Evolutionary conservation across 192 early-diverging fungal species (phyloP), one percentile per base, ranked within the genome.

Genomic region (Piromyces finnis): DNA sequence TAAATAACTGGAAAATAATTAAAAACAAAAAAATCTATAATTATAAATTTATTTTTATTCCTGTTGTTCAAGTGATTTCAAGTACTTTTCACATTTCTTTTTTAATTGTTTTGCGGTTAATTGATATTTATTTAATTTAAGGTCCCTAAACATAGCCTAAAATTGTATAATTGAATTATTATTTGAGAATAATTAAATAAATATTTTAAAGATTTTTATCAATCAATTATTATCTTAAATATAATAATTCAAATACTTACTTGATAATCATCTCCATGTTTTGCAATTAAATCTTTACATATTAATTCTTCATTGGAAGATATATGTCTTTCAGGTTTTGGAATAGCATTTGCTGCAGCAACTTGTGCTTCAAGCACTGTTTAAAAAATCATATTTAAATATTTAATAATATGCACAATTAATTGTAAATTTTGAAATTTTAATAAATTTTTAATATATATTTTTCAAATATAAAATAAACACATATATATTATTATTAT

Each of bases 91-190:
- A 22, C 41, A 51, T 51, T 85, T 87, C 29, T 84, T 82, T 78
- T 82, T 79, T 77, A 89, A 81, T 82, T 89, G 88, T 3, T 86
- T 86, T 1, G 81, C 84, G 5, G 86, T 81, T 37, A 89, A 83
- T 82, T 88, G 87, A 78, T 87, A 89, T 41, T 77, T 32, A 82
- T 89, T 89, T 28, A 88, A 79, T 79, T 85, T 86, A 30, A 81
- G 77, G 79, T 89, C 88, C 82, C 86, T 81, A 17, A 83, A 79
- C 88, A 89, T 89, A 5, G 83, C 83, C 15, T 83, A 81, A 39
- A 39, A 39, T 39, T 32, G 3, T n/a, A n/a, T n/a, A n/a, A n/a
- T n/a, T n/a, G n/a, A n/a, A n/a, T n/a, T n/a, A n/a, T n/a, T n/a
- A n/a, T n/a, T n/a, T n/a, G n/a, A n/a, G n/a, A n/a, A n/a, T n/a